These are phyloP conservation scores for Entophlyctis luteolus DNA, from an alignment of 192 early-diverging fungal genomes.

Conservation along the genomic window DNA sequence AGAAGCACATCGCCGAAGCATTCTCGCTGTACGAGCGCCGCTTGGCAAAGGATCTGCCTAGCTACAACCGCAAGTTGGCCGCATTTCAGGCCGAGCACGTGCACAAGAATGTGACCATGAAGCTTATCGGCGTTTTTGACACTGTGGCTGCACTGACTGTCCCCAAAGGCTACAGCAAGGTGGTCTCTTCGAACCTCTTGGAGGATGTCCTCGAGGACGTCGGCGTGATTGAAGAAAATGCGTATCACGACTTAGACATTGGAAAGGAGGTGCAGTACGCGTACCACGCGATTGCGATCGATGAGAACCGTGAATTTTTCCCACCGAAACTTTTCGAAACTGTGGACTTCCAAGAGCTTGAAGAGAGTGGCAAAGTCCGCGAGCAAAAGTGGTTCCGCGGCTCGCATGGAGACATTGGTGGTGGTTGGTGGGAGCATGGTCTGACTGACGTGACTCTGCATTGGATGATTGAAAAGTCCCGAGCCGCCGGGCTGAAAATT, in stretches of 20 bases:
- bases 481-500: slow-evolving; percentile 11
- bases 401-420: slow-evolving; percentile 25
- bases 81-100: slow-evolving; percentile 18
- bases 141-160: slow-evolving; percentile 9
- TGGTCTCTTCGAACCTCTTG: not conserved
- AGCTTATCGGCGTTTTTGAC: slow-evolving; percentile 19
- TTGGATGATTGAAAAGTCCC: slow-evolving; percentile 29
- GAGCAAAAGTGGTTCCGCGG: slow-evolving; percentile 31
- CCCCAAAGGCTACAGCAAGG: not conserved
- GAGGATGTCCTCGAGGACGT: not conserved
- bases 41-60: not conserved
- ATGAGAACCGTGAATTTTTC: slow-evolving; percentile 21
- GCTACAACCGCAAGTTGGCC: not conserved
- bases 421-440: slow-evolving; percentile 31
- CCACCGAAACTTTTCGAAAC: slow-evolving; percentile 14
- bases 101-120: slow-evolving; percentile 9
- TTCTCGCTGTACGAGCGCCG: slow-evolving; percentile 16
- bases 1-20: not conserved
- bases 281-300: slow-evolving; percentile 22
- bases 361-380: not conserved
- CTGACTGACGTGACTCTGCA: slow-evolving; percentile 4
- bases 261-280: slow-evolving; percentile 14
- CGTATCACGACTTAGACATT: slow-evolving; percentile 15
- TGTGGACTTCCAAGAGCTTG: not conserved
- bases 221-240: slow-evolving; percentile 12